Conservation (phyloP, 192 early-diverging fungal species). For the Coemansia sp. region DNA sequence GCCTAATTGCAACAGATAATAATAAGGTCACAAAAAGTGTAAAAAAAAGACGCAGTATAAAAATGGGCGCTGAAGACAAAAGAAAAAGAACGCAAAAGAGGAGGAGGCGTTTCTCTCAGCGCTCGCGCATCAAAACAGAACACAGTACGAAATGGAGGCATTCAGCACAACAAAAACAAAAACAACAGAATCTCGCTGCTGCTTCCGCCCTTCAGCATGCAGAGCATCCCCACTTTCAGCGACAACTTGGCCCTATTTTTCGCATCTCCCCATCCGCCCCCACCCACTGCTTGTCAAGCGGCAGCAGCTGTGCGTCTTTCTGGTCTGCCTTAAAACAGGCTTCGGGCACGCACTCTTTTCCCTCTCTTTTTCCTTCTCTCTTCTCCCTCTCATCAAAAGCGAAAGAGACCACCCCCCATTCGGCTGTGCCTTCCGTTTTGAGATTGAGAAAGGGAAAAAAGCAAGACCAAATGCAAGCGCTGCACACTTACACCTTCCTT, state of each 20-base stretch:
- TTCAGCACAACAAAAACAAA: slow-evolving; percentile 8
- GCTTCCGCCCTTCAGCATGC: neutral
- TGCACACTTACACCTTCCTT: neutral
- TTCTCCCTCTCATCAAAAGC: neutral
- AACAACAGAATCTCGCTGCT: neutral
- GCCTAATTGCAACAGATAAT: slow-evolving; percentile 7
- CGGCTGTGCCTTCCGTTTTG: neutral
- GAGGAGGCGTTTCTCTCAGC: neutral
- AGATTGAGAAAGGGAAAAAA: neutral
- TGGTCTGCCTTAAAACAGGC: no score
- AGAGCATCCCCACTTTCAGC: neutral
- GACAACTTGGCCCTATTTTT: neutral
- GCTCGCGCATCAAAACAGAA: slow-evolving; percentile 14
- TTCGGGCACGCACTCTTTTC: no score
- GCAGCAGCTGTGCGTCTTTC: no score
- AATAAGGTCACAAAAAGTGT: neutral
- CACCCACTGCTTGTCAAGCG: neutral
- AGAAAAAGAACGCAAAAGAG: neutral
- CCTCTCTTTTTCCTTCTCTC: neutral
- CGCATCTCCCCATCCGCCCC: neutral
- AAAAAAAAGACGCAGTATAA: slow-evolving; percentile 23
- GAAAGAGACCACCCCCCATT: neutral
- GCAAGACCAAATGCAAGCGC: neutral
- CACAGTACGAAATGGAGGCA: neutral
- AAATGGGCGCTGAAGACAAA: slow-evolving; percentile 7